Conservation (phyloP, 129 eudicot genomes). For the Erigeron canadensis region DNA sequence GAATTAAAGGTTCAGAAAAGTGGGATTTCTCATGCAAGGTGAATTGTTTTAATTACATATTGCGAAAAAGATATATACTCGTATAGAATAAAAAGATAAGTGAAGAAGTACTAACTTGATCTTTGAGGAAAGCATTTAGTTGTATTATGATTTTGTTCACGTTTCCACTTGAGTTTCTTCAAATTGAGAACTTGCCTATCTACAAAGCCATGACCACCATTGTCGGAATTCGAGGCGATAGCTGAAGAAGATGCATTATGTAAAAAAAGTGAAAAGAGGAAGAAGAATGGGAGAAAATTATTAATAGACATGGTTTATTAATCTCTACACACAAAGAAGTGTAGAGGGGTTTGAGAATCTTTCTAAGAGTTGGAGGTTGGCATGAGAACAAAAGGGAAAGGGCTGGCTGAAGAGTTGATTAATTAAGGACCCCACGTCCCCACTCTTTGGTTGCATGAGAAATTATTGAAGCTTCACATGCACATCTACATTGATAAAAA, state of each 20-base stretch:
- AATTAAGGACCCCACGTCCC: constrained; percentile 56
- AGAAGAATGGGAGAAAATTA: constrained; percentile 28
- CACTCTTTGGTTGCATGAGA: constrained; percentile 88
- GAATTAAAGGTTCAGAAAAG: constrained; percentile 9
- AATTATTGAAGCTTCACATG: constrained; percentile 94
- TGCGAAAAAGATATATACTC: background rate
- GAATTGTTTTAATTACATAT: background rate
- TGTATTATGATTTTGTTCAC: constrained; percentile 15
- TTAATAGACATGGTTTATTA: constrained; percentile 11
- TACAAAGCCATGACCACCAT: background rate
- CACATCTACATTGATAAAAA: constrained; percentile 28
- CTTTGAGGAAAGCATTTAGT: constrained; percentile 44
- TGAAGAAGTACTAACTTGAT: constrained; percentile 62
- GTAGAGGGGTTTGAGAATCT: constrained; percentile 43
- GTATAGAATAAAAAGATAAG: background rate
- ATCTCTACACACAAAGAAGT: constrained; percentile 3
- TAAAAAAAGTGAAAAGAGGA: constrained; percentile 29
- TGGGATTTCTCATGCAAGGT: background rate
- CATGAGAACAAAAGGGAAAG: constrained; percentile 75
- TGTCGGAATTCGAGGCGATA: constrained; percentile 16
- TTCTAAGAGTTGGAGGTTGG: constrained; percentile 62
- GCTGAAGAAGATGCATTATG: constrained; percentile 20
- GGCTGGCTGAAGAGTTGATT: constrained; percentile 52
- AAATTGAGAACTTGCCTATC: constrained; percentile 49
- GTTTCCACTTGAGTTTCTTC: constrained; percentile 44